These are phyloP conservation scores for Ilex aquifolium DNA, from an alignment of 257 asterid species.

Conservation along the genomic window DNA sequence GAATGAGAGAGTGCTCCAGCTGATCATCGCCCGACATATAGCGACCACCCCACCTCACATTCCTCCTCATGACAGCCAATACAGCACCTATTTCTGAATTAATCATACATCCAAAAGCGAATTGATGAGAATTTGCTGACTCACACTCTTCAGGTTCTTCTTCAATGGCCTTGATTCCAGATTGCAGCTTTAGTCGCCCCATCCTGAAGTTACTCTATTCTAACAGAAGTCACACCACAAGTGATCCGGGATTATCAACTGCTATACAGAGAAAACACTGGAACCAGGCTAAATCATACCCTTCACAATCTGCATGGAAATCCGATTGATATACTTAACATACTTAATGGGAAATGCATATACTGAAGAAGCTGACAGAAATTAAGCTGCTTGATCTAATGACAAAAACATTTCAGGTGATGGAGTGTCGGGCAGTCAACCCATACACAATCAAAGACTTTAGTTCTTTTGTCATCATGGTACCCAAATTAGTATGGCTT, in stretches of 20 bases:
- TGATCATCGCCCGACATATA: slow-evolving; percentile 95
- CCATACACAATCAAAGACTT: too few relatives aligned
- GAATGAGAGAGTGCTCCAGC: slow-evolving; percentile 91
- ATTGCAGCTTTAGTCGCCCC: slow-evolving; percentile 84
- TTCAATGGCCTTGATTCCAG: slow-evolving; percentile 79
- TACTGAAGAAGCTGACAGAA: too few relatives aligned
- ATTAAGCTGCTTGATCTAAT: too few relatives aligned
- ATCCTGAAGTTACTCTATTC: slow-evolving; percentile 27
- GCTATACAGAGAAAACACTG: slow-evolving; percentile 11
- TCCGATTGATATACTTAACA: too few relatives aligned
- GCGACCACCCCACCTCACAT: slow-evolving; percentile 98
- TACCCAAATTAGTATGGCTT: too few relatives aligned
- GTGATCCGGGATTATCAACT: slow-evolving; percentile 19
- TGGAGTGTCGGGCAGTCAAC: too few relatives aligned
- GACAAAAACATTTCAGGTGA: too few relatives aligned
- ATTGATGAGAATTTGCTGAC: slow-evolving; percentile 47
- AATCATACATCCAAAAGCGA: slow-evolving; percentile 73
- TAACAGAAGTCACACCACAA: slow-evolving; percentile 7
- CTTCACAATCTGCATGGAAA: slow-evolving; percentile 13
- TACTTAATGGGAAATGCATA: too few relatives aligned
- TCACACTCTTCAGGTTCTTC: slow-evolving; percentile 96
- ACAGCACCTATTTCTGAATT: slow-evolving; percentile 94
- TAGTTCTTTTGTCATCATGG: too few relatives aligned
- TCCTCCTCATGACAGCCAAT: slow-evolving; percentile 96
- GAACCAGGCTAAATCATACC: slow-evolving; percentile 23